A percentile compares a stretch with the other conserved stretches of the same genome.
phyloP scores from a whole-genome alignment of 768 basidiomycete species.

The Trametes punicea region DNA sequence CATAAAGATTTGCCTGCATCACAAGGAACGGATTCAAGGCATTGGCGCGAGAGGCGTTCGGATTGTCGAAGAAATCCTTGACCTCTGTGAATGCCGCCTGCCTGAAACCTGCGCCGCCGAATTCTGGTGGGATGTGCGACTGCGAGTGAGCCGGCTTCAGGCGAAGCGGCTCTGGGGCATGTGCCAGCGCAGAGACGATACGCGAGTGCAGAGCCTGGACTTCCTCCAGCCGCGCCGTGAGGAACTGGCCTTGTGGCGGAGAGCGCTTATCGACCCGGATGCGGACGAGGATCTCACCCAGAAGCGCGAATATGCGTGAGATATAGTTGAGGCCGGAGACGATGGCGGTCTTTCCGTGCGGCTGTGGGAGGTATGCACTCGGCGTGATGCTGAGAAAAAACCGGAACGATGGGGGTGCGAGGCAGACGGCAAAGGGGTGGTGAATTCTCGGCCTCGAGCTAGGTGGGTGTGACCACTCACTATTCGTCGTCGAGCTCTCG shows the following conservation, averaged over 20 bases:
- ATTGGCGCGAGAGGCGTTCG: conserved; percentile 79
- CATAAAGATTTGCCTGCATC: conserved; percentile 89
- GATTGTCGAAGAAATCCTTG: conserved; percentile 89
- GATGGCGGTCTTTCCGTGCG: conserved; percentile 80
- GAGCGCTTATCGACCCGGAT: conserved; percentile 86
- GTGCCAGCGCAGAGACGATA: conserved; percentile 68
- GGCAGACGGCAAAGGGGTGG: conserved; percentile 21
- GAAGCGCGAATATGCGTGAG: conserved; percentile 79
- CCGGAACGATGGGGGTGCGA: not conserved
- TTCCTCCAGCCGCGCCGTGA: conserved; percentile 80
- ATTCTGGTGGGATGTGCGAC: conserved; percentile 52
- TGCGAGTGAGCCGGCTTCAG: conserved; percentile 57
- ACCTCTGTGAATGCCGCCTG: conserved; percentile 86
- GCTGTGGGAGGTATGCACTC: conserved; percentile 79
- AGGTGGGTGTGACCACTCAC: conserved; percentile 44
- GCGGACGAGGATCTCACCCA: conserved; percentile 84
- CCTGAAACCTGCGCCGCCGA: conserved; percentile 67
- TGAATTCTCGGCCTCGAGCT: conserved; percentile 29
- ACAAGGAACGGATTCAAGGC: conserved; percentile 89
- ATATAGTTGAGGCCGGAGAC: conserved; percentile 86
- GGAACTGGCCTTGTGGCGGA: conserved; percentile 81
- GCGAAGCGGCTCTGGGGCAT: conserved; percentile 72
- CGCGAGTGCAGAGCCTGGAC: conserved; percentile 76
- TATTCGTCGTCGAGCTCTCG: conserved; percentile 89
- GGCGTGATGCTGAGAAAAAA: conserved; percentile 64